phyloP scores from a whole-genome alignment of 192 early-diverging fungal species.

The Coemansia sp. region DNA sequence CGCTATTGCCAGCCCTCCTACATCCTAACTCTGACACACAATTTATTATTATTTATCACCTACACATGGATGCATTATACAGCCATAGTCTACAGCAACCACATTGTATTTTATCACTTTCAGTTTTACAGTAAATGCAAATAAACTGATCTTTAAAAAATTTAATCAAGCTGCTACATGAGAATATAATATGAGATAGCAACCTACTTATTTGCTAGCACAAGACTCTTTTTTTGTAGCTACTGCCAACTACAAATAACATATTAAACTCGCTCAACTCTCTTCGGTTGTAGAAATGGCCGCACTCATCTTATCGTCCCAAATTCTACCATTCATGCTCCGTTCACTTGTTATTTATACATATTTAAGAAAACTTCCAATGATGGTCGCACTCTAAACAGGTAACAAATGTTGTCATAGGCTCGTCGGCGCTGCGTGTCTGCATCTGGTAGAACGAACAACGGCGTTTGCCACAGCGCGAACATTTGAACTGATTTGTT shows the following conservation, averaged over 20 bases:
- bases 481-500: conserved; percentile 93
- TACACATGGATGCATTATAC: too few species aligned
- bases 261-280: too few species aligned
- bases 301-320: too few species aligned
- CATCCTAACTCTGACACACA: neutral
- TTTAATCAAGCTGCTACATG: neutral
- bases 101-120: conserved; percentile 8
- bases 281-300: too few species aligned
- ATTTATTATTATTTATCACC: neutral
- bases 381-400: conserved; percentile 81
- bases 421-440: conserved; percentile 97
- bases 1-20: neutral
- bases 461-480: conserved; percentile 85
- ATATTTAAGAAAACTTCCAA: conserved; percentile 69
- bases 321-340: too few species aligned
- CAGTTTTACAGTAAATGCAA: neutral
- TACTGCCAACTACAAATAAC: too few species aligned
- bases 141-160: neutral
- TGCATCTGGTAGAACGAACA: conserved; percentile 95
- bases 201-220: too few species aligned
- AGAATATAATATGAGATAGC: too few species aligned
- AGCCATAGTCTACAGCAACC: neutral
- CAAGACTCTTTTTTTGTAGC: too few species aligned
- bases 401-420: conserved; percentile 98
- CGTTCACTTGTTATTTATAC: neutral